A percentile compares a stretch with the other conserved stretches of the same genome.
Conservation (phyloP, 108 stramenopile species). For the Chaetoceros muelleri region DNA sequence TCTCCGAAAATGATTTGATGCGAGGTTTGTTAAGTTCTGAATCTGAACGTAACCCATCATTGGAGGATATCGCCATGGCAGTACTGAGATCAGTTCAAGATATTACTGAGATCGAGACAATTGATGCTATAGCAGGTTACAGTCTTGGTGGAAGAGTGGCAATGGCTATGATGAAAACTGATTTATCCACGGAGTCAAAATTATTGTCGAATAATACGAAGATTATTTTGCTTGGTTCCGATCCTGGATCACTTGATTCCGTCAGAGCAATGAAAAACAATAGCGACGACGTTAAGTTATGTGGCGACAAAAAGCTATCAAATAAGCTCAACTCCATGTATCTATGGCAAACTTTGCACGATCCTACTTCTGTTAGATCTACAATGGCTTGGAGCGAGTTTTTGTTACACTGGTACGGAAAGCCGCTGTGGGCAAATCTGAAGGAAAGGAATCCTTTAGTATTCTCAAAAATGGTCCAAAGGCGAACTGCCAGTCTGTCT, state of each 20-base stretch:
- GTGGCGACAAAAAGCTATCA: constrained; percentile 19
- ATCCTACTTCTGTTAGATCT: not conserved
- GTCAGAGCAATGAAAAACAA: not conserved
- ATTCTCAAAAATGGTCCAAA: constrained; percentile 25
- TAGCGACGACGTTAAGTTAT: constrained; percentile 6
- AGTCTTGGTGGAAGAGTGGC: constrained; percentile 79
- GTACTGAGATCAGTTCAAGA: constrained; percentile 34
- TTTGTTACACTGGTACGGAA: constrained; percentile 46
- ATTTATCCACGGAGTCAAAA: not conserved
- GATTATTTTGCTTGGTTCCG: constrained; percentile 22
- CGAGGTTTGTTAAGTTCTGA: constrained; percentile 21
- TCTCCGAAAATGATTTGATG: constrained; percentile 20
- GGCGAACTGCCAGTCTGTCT: constrained; percentile 19
- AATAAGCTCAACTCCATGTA: constrained; percentile 4
- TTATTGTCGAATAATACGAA: constrained; percentile 24
- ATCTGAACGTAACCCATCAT: constrained; percentile 11
- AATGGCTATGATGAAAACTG: constrained; percentile 40
- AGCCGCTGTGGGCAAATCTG: constrained; percentile 50
- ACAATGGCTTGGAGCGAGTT: constrained; percentile 27
- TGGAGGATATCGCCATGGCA: constrained; percentile 41
- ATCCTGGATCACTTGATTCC: constrained; percentile 20
- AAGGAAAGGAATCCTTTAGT: constrained; percentile 9
- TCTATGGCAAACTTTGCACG: constrained; percentile 2
- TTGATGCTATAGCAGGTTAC: constrained; percentile 72
- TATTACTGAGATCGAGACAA: constrained; percentile 28